phyloP scores from a whole-genome alignment of 495 filamentous ascomycete species.

The Trichoderma reesei region DNA sequence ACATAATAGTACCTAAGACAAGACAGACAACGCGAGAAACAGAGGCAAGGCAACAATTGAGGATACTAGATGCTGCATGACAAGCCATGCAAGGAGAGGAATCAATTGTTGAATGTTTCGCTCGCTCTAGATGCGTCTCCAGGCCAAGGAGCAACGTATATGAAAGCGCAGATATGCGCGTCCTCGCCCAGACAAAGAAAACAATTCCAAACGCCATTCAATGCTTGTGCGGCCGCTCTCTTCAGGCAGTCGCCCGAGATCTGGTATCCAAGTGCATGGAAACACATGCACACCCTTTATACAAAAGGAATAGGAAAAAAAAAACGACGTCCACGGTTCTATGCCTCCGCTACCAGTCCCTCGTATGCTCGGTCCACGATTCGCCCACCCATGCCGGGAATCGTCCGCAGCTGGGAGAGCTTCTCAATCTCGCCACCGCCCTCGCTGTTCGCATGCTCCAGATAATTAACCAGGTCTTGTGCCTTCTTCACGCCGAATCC shows the following conservation, averaged over 20 bases:
- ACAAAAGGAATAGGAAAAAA: no score
- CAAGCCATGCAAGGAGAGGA: neutral
- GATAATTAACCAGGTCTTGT: slow-evolving; percentile 48
- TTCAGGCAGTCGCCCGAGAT: neutral
- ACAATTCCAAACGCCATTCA: slow-evolving; percentile 5
- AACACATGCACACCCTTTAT: neutral
- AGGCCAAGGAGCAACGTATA: neutral
- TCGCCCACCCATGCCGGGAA: slow-evolving; percentile 51
- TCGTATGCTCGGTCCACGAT: slow-evolving; percentile 49
- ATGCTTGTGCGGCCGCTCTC: neutral
- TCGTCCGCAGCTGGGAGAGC: slow-evolving; percentile 40
- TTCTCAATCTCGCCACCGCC: slow-evolving; percentile 30
- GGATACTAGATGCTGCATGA: neutral
- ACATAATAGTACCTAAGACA: neutral
- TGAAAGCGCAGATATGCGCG: neutral
- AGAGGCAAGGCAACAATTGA: neutral
- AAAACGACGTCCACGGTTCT: slow-evolving; percentile 1
- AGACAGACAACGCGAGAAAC: neutral
- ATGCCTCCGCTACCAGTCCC: slow-evolving; percentile 20
- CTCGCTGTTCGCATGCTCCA: slow-evolving; percentile 39
- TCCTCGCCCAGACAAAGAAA: neutral
- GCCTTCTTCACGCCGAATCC: slow-evolving; percentile 58
- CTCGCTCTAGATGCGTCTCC: neutral
- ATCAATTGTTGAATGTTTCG: neutral
- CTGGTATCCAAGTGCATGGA: neutral